These are phyloP conservation scores for Candida sithepensis DNA, from an alignment of 805 yeast genomes.

Conservation along the genomic window DNA sequence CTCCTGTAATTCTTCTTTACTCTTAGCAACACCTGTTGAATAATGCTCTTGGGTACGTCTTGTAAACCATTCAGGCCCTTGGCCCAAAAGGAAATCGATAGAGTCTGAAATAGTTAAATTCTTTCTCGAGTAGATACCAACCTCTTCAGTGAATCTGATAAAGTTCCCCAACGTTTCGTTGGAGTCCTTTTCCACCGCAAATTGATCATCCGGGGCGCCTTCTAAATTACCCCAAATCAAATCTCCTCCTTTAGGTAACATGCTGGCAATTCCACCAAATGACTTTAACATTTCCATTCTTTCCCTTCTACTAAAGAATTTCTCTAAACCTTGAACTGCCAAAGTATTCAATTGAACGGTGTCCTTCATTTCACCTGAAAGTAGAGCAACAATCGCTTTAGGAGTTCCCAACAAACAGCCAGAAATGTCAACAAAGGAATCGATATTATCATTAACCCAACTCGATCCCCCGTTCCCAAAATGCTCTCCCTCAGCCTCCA, in stretches of 20 bases:
- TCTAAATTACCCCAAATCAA: conserved; percentile 78
- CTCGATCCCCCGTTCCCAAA: conserved; percentile 88
- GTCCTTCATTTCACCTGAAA: conserved; percentile 98
- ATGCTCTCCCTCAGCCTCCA: conserved; percentile 74
- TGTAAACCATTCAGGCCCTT: conserved; percentile 75
- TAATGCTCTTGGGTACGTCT: conserved; percentile 65
- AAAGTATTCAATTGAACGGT: conserved; percentile 90
- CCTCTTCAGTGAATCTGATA: conserved; percentile 53
- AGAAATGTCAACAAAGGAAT: conserved; percentile 78
- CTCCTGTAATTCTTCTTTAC: conserved; percentile 50
- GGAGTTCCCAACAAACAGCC: conserved; percentile 95
- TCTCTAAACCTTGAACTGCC: conserved; percentile 92
- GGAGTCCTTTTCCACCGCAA: conserved; percentile 17
- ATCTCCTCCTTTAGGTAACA: conserved; percentile 96
- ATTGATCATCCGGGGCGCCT: conserved; percentile 67
- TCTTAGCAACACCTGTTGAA: conserved; percentile 71
- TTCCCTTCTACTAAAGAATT: conserved; percentile 86
- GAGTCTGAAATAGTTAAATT: conserved; percentile 67
- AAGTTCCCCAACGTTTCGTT: conserved; percentile 63
- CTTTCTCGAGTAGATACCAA: conserved; percentile 39
- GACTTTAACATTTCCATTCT: conserved; percentile 80
- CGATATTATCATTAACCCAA: conserved; percentile 88
- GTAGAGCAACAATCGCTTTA: conserved; percentile 81
- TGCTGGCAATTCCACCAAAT: conserved; percentile 92
- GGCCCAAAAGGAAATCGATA: conserved; percentile 58